Base-by-base conservation (phyloP, 2,329 filamentous ascomycete genomes). In the Ambrosiella cleistominuta region DNA sequence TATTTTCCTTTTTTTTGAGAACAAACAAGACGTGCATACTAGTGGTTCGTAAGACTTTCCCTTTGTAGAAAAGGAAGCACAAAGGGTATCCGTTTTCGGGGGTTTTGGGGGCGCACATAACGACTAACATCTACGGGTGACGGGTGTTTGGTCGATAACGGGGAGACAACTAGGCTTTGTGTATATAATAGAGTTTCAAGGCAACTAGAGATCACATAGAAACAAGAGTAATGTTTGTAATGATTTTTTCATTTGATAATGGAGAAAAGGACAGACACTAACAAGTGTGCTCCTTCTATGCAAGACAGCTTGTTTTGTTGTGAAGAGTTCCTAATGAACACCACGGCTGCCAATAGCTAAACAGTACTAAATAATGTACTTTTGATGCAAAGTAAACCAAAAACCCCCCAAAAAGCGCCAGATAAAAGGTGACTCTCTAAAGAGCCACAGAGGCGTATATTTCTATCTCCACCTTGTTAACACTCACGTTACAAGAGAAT, bases 51-150 rank as follows among this genome's bases (percentile, higher is more conserved):
- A 42, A 39, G 40, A 55, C 13, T 55, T 55, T 12, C 53, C 53
- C 11, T 13, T 19, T 37, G 11, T n/a, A 44, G 39, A 17, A 55
- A 44, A n/a, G 27, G 15, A 35, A 42, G 53, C 17, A 7, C 38
- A 40, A 55, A 55, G 8, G 35, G 38, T 55, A 3, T 5, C 53
- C 53, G 35, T 45, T 35, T 35, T 27, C 27, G 3, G 27, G 27
- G 27, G 27, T 27, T 27, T 3, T 27, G 27, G 4, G 44, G 53
- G 35, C 15, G 39, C 38, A 55, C 15, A 55, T 55, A 37, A 27
- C 3, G 27, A 55, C 53, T 55, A 15, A 55, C 38, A 55, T 55
- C 53, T 45, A 27, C 17, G 38, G 53, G 19, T 55, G 37, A 36
- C 8, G 47, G 47, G 19, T 51, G 47, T 7, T 51, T 35, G 27